Evolutionary conservation across 192 early-diverging fungal species (phyloP), one percentile per base, ranked within the genome.

Genomic region (Nowakowskiella sp.): DNA sequence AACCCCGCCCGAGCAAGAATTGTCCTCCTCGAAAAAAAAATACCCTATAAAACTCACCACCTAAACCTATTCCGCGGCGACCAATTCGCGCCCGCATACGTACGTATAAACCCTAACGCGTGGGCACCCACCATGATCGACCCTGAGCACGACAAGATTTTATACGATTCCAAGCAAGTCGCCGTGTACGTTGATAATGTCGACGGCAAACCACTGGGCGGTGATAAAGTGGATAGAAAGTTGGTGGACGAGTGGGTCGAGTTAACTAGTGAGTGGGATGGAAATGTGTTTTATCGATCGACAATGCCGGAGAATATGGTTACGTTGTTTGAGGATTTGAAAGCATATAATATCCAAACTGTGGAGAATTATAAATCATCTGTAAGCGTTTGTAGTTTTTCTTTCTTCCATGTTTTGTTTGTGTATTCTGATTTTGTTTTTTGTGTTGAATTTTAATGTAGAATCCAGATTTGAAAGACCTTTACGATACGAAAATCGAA

Each of bases 201-300:
- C 22, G 55, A 56, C 46, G 55, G 55, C 16, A 49, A 56, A 7
- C 55, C 39, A 27, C 47, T 56, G 2, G 55, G 55, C 16, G 36
- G 13, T 39, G 55, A 25, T 10, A 25, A 30, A 2, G 55, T 50
- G 27, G 6, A 4, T 6, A 42, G 21, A 44, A 22, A 27, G 21
- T 22, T n/a, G 34, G 42, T 56, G 21, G 46, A 56, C 19, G 31
- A 56, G 9, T 51, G 47, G 8, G 55, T 56, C 3, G 6, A 27
- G 13, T 50, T 48, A 16, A 42, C 49, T 27, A 33, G 42, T 16
- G 13, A 13, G 7, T 56, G 55, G 55, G 55, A 56, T 31, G 55
- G 55, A 49, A 56, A 56, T 56, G 21, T 48, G 0, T 56, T 33
- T 21, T 23, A 33, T 22, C 23, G 9, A n/a, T 50, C 26, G 26